Evolutionary conservation across 768 basidiomycete species (phyloP), one percentile per base, ranked within the genome.

Genomic region (Vishniacozyma victoriae): DNA sequence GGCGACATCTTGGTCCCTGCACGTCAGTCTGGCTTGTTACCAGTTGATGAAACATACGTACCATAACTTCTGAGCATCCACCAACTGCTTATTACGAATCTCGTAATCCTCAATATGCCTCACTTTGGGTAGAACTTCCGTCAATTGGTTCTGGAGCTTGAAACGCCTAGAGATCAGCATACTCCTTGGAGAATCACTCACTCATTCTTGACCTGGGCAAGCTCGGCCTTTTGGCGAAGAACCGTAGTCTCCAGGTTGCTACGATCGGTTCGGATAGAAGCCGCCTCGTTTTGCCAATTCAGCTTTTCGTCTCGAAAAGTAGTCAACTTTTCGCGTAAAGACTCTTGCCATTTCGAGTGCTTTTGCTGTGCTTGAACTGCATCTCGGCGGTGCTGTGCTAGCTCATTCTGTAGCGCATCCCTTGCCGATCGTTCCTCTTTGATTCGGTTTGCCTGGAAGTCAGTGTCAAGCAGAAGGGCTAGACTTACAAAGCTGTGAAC

Each of bases 61-160:
- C 90, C 89, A 93, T 57, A 89, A 72, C 42, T 79, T 77, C 62
- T 88, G 85, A 62, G 85, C 79, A 47, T 82, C 80, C 35, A 83
- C 75, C 51, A 87, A 79, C 60, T 90, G 86, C 44, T 87, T 83
- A 37, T 93, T 87, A 58, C 86, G 84, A n/a, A 74, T 76, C 65
- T 95, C 90, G 57, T 91, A 93, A 68, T 93, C 88, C 41, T 77
- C 75, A 35, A 93, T 75, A 15, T 85, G 79, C 52, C 83, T 81
- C 12, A 93, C 79, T 64, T 91, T 91, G 60, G 86, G 86, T 50
- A 82, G 79, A 38, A 78, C 82, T 70, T 86, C 86, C 59, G 86
- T 85, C 56, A 78, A 77, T 59, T 83, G 79, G 16, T 86, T 90
- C 65, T 84, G 75, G 24, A 93, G 74, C 44, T 80, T 77, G 60